These are phyloP conservation scores for Saturnispora silvae DNA, from an alignment of 805 yeast genomes.

Conservation along the genomic window DNA sequence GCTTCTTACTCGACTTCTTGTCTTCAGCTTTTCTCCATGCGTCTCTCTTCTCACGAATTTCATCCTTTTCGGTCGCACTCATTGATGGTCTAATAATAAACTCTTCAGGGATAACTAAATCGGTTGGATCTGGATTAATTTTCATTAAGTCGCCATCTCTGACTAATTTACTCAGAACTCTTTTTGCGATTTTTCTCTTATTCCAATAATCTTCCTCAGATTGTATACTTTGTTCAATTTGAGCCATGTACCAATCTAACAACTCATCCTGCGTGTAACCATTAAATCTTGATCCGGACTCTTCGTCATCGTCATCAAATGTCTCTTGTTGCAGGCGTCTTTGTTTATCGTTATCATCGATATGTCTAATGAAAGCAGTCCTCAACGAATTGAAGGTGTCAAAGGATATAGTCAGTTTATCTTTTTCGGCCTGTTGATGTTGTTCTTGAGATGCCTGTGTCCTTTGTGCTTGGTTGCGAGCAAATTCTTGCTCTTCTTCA, in stretches of 20 bases:
- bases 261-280: conserved; percentile 63
- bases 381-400: conserved; percentile 81
- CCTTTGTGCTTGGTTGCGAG: conserved; percentile 7
- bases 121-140: conserved; percentile 29
- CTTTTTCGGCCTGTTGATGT: conserved; percentile 12
- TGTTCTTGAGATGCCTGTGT: not conserved
- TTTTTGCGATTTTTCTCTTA: conserved; percentile 62
- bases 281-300: conserved; percentile 26
- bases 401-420: conserved; percentile 52
- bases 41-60: conserved; percentile 10
- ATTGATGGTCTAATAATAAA: conserved; percentile 15
- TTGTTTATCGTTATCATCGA: conserved; percentile 23
- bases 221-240: conserved; percentile 58
- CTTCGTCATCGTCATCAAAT: conserved; percentile 31
- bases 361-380: conserved; percentile 60
- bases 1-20: conserved; percentile 20
- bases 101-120: conserved; percentile 30
- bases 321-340: conserved; percentile 40
- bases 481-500: conserved; percentile 7
- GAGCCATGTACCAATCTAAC: conserved; percentile 71
- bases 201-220: conserved; percentile 60
- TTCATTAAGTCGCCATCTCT: conserved; percentile 77
- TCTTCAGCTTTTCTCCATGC: conserved; percentile 15
- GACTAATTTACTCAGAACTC: conserved; percentile 73
- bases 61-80: conserved; percentile 17